Conservation (phyloP, 306 rosid genomes). For the Potentilla sterilis region DNA sequence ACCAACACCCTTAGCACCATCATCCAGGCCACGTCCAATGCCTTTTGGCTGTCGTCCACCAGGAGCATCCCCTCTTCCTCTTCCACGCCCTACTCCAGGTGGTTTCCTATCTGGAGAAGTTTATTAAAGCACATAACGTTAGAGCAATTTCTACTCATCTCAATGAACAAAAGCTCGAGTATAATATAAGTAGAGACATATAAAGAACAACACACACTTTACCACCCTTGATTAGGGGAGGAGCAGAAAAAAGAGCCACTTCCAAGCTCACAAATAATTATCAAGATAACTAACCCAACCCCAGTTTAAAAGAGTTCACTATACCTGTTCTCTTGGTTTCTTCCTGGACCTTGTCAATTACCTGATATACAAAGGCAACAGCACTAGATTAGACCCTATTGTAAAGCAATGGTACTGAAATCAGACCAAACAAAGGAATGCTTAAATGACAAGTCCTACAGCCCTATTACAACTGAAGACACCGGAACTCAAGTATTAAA, state of each 20-base stretch:
- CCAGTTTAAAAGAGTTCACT: not conserved
- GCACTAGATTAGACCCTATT: constrained; percentile 24
- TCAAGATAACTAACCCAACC: not conserved
- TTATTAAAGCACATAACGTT: not conserved
- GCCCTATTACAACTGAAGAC: not conserved
- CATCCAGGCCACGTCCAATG: constrained; percentile 89
- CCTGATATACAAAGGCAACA: constrained; percentile 45
- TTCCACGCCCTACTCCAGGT: constrained; percentile 96
- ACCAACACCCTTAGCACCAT: constrained; percentile 72
- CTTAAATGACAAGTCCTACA: not conserved
- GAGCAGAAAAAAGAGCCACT: not conserved
- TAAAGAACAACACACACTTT: not conserved
- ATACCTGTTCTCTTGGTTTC: constrained; percentile 91
- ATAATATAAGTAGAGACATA: not conserved
- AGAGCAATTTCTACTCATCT: constrained; percentile 4
- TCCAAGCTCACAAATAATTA: not conserved
- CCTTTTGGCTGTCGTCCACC: constrained; percentile 83
- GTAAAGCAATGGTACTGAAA: not conserved
- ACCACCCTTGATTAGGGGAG: not conserved
- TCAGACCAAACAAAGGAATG: not conserved
- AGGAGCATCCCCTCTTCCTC: constrained; percentile 92
- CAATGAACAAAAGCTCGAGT: not conserved
- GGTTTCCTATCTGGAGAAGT: constrained; percentile 77
- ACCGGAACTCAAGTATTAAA: not conserved
- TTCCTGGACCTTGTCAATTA: constrained; percentile 97